Conservation (phyloP, 495 filamentous ascomycete genomes). For the Rhizodiscina lignyota region DNA sequence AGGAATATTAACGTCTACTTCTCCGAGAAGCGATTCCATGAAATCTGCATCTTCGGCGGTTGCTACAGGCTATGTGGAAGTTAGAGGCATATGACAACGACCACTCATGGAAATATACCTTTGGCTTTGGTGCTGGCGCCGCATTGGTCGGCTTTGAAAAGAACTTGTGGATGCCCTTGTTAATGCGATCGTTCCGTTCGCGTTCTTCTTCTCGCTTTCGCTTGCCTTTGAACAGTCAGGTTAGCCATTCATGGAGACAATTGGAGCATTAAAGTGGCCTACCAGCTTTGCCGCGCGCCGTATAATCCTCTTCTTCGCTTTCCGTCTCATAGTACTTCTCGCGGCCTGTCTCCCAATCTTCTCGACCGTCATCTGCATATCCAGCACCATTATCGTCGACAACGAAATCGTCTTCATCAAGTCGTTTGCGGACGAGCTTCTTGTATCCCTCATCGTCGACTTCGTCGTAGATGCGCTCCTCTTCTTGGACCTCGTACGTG, state of each 20-base stretch:
- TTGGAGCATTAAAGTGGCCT: constrained; percentile 7
- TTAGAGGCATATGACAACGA: constrained; percentile 3
- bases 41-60: constrained; percentile 82
- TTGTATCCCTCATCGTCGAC: constrained; percentile 97
- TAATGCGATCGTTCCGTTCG: constrained; percentile 68
- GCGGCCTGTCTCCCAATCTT: constrained; percentile 73
- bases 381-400: constrained; percentile 36
- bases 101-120: constrained; percentile 44
- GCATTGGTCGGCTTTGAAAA: constrained; percentile 55
- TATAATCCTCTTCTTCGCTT: constrained; percentile 57
- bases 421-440: constrained; percentile 73
- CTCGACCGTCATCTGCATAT: constrained; percentile 91
- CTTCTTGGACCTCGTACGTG: constrained; percentile 76
- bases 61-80: constrained; percentile 23
- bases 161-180: constrained; percentile 83
- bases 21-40: constrained; percentile 65
- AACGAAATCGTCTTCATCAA: constrained; percentile 93
- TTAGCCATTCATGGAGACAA: background rate
- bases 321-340: constrained; percentile 46
- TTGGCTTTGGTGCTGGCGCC: constrained; percentile 69
- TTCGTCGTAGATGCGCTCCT: constrained; percentile 79
- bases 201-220: constrained; percentile 81
- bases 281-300: constrained; percentile 50
- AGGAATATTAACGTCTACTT: constrained; percentile 74
- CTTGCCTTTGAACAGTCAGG: constrained; percentile 38